These are phyloP conservation scores for Botrytis paeoniae DNA, from an alignment of 2,329 filamentous ascomycete species.

Conservation along the genomic window DNA sequence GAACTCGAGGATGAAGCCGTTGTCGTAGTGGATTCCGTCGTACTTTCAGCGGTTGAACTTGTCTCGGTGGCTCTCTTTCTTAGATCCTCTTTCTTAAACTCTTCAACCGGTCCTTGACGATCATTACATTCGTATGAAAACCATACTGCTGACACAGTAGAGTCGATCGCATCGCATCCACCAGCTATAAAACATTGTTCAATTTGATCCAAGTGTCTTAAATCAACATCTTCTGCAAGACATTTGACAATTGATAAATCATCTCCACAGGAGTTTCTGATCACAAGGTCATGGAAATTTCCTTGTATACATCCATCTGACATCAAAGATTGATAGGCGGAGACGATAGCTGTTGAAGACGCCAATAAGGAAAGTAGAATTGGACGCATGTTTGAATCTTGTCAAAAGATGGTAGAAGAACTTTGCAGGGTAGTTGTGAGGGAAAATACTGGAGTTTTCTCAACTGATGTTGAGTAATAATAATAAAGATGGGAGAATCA, in stretches of 20 bases:
- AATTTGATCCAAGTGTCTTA: slow-evolving; percentile 25
- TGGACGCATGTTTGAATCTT: slow-evolving; percentile 27
- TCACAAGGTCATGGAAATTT: slow-evolving; percentile 26
- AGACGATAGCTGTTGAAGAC: slow-evolving; percentile 24
- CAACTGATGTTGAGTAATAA: background rate
- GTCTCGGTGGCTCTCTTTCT: slow-evolving; percentile 22
- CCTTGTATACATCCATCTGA: slow-evolving; percentile 23
- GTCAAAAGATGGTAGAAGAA: background rate
- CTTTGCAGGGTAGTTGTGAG: background rate
- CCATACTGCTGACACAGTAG: slow-evolving; percentile 26
- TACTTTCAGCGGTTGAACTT: slow-evolving; percentile 1
- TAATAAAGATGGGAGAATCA: background rate
- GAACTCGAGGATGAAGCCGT: background rate
- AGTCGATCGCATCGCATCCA: slow-evolving; percentile 29
- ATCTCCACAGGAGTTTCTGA: slow-evolving; percentile 28
- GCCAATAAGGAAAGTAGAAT: slow-evolving; percentile 20
- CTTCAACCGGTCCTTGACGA: slow-evolving; percentile 2
- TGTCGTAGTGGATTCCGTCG: background rate
- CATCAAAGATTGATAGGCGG: slow-evolving; percentile 17
- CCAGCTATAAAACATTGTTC: slow-evolving; percentile 29
- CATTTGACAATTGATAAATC: slow-evolving; percentile 27
- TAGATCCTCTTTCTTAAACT: slow-evolving; percentile 24
- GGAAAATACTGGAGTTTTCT: background rate
- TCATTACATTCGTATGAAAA: slow-evolving; percentile 26
- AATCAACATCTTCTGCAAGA: slow-evolving; percentile 23